Percentiles rank a stretch among this genome's conserved stretches.
Conservation (phyloP, 352 stramenopile genomes). For the Phytophthora meadii region DNA sequence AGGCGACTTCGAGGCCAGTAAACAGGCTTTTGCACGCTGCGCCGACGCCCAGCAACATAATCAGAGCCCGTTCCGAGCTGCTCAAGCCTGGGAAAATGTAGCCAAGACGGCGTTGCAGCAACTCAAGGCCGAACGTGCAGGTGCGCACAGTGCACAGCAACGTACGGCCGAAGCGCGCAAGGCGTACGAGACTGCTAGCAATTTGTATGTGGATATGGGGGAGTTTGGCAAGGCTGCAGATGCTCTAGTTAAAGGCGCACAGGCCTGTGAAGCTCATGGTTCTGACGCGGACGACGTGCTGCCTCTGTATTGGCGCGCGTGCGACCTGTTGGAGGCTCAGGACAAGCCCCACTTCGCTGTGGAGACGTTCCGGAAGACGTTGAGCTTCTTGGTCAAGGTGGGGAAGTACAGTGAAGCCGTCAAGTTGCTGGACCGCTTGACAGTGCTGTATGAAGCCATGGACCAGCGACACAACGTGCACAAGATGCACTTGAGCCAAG, state of each 20-base stretch:
- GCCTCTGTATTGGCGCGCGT: slow-evolving; percentile 69
- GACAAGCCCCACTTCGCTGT: slow-evolving; percentile 86
- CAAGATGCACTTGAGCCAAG: slow-evolving; percentile 78
- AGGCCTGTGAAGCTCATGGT: slow-evolving; percentile 55
- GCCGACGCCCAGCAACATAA: slow-evolving; percentile 77
- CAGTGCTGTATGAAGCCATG: slow-evolving; percentile 66
- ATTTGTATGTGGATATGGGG: slow-evolving; percentile 82
- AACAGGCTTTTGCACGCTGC: slow-evolving; percentile 61
- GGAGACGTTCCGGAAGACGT: slow-evolving; percentile 81
- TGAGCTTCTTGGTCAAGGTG: slow-evolving; percentile 74
- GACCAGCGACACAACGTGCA: slow-evolving; percentile 74
- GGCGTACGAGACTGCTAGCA: slow-evolving; percentile 68
- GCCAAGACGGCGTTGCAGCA: slow-evolving; percentile 78
- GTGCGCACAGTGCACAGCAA: slow-evolving; percentile 31
- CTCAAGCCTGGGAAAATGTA: slow-evolving; percentile 79
- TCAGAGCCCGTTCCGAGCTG: slow-evolving; percentile 74
- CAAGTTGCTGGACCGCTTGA: slow-evolving; percentile 58
- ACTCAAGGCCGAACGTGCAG: slow-evolving; percentile 60
- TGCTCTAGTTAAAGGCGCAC: slow-evolving; percentile 70
- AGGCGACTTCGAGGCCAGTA: slow-evolving; percentile 68
- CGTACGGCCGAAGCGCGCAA: slow-evolving; percentile 57
- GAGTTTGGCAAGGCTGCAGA: slow-evolving; percentile 86
- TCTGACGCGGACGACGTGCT: slow-evolving; percentile 47
- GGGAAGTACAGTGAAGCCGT: slow-evolving; percentile 53
- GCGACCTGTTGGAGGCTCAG: slow-evolving; percentile 79